Evolutionary conservation across 768 basidiomycete genomes (phyloP), one percentile per base, ranked within the genome.

Genomic region (Phylloporus arenicola): DNA sequence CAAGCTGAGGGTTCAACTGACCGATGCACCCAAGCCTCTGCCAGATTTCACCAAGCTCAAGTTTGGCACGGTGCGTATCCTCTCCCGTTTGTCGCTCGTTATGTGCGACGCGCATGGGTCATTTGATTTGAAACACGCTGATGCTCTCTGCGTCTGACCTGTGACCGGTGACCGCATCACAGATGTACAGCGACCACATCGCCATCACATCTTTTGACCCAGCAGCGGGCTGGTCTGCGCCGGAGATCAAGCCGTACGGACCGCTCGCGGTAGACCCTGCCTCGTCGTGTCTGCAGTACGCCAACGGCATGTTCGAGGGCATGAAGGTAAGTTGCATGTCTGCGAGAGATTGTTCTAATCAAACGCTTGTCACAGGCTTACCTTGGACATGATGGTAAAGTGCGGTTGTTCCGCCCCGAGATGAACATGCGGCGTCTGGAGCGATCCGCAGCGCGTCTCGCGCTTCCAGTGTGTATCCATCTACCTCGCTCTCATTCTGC

Each of bases 371-470:
- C 16, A 13, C 34, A 87, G 82, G 87, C 88, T 0, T 88, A 86
- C 64, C 51, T 79, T 1, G 83, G 80, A 10, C 77, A 81, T n/a
- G 75, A 88, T 51, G 91, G 90, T 1, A 77, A 80, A 45, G 76
- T 83, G 1, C 75, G 86, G 7, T 68, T 95, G 33, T 96, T 96
- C 75, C 74, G 92, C 29, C 92, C 92, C 0, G 75, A 88, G 27
- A 70, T 78, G 65, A 95, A 95, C 67, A 92, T 94, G 89, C 78
- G 77, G 24, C 84, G 93, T 24, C 76, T 97, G 68, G 72, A 76
- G 40, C 72, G 76, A 30, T 88, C 86, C 19, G 80, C 80, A 0
- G 80, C 75, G 1, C 81, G 92, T 43, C 74, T 90, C 42, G 86
- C 87, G 0, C 71, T 91, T 14, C 89, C 88, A 1, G 82, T 83